Evolutionary conservation across 495 filamentous ascomycete species (phyloP).

Genomic region (Tuber indicum): DNA sequence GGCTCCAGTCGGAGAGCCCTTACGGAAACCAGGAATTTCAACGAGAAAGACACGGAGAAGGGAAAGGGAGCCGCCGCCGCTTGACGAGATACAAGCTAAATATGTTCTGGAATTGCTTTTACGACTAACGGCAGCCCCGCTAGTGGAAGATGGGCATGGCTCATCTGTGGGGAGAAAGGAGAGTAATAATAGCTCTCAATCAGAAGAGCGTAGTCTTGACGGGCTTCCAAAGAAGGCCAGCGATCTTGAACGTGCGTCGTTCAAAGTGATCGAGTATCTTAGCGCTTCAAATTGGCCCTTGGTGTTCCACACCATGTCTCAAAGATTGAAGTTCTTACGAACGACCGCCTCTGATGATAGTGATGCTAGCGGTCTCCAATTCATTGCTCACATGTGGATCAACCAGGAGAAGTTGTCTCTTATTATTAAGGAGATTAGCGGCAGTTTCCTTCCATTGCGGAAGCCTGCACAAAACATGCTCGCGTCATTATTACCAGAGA

Average conservation of each 20-base stretch:
- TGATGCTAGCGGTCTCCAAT: constrained; percentile 48
- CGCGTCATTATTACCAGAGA: constrained; percentile 52
- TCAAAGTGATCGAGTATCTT: constrained; percentile 52
- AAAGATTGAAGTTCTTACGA: constrained; percentile 46
- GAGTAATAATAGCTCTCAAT: constrained; percentile 12
- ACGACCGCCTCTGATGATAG: constrained; percentile 48
- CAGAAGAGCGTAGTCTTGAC: constrained; percentile 43
- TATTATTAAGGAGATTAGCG: constrained; percentile 57
- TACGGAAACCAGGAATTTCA: constrained; percentile 24
- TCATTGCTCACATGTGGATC: constrained; percentile 56
- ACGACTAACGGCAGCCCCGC: constrained; percentile 32
- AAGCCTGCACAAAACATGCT: constrained; percentile 57
- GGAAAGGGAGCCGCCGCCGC: constrained; percentile 40
- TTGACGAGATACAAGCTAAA: constrained; percentile 41
- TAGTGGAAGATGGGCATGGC: constrained; percentile 26
- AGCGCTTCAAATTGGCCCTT: constrained; percentile 58
- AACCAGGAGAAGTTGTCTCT: constrained; percentile 54
- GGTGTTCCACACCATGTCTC: constrained; percentile 51
- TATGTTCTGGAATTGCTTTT: constrained; percentile 38
- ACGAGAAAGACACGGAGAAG: constrained; percentile 31
- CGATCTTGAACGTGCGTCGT: constrained; percentile 40
- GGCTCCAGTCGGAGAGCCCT: constrained; percentile 36
- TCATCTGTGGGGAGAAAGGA: constrained; percentile 1
- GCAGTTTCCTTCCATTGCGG: constrained; percentile 57
- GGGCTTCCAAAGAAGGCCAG: constrained; percentile 37